phyloP scores from a whole-genome alignment of 352 stramenopile species.

The Phytophthora multivora region DNA sequence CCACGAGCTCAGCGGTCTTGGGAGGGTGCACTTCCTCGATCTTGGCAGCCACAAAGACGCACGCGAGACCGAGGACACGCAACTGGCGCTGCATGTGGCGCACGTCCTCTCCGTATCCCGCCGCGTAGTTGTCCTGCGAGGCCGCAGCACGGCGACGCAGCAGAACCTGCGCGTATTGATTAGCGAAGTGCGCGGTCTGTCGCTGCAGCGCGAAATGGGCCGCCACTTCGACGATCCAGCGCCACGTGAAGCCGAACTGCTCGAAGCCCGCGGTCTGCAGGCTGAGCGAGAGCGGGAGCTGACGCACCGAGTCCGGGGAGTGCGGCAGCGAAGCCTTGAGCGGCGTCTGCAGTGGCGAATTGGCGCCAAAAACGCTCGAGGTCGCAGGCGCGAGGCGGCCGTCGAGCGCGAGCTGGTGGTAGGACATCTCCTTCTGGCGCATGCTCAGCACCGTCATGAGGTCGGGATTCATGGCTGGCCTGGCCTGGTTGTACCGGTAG shows the following conservation, averaged over 20 bases:
- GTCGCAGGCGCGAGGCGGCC: constrained; percentile 18
- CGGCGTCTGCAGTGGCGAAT: constrained; percentile 34
- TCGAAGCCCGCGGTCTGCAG: constrained; percentile 48
- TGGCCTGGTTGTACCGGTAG: constrained; percentile 9
- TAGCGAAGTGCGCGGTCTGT: constrained; percentile 77
- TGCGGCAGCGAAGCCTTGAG: constrained; percentile 23
- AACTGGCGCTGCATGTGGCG: constrained; percentile 59
- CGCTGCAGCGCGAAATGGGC: constrained; percentile 79
- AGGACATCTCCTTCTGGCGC: constrained; percentile 84
- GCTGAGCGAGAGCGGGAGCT: constrained; percentile 42
- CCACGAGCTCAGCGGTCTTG: constrained; percentile 70
- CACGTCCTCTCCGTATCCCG: constrained; percentile 56
- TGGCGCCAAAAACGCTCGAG: constrained; percentile 11
- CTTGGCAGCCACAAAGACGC: constrained; percentile 86
- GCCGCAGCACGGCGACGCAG: constrained; percentile 57
- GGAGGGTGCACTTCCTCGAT: constrained; percentile 84
- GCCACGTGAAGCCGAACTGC: constrained; percentile 82
- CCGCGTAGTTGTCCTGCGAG: constrained; percentile 40
- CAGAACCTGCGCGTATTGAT: constrained; percentile 79
- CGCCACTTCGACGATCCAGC: constrained; percentile 68
- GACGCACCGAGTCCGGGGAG: constrained; percentile 62
- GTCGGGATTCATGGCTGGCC: constrained; percentile 45
- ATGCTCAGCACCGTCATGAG: constrained; percentile 84
- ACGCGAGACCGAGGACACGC: constrained; percentile 58
- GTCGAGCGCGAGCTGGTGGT: constrained; percentile 62